These are phyloP conservation scores for Shiraia bambusicola DNA, from an alignment of 2,329 filamentous ascomycete genomes.

Conservation along the genomic window DNA sequence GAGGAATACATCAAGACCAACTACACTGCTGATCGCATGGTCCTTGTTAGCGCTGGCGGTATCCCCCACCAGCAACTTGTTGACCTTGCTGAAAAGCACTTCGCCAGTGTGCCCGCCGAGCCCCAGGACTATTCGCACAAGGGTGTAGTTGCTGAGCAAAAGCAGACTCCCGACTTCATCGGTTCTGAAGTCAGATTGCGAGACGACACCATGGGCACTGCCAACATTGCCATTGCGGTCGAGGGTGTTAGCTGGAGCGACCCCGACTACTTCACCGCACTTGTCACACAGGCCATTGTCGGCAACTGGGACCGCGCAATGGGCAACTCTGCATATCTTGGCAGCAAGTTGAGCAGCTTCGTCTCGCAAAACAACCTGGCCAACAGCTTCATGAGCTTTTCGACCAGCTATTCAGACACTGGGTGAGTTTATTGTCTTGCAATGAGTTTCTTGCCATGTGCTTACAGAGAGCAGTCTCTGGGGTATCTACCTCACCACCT, in stretches of 20 bases:
- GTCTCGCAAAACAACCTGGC: conserved; percentile 93
- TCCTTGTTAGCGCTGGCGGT: conserved; percentile 92
- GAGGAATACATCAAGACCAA: conserved; percentile 98
- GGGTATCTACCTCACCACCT: conserved; percentile 98
- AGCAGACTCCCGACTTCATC: conserved; percentile 90
- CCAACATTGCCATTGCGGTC: conserved; percentile 96
- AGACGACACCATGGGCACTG: conserved; percentile 92
- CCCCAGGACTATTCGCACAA: conserved; percentile 74
- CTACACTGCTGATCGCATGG: conserved; percentile 99
- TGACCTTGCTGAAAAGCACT: conserved; percentile 95
- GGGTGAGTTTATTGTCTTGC: conserved; percentile 65
- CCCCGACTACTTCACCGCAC: conserved; percentile 96
- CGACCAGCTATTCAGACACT: conserved; percentile 98
- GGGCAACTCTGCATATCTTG: conserved; percentile 95
- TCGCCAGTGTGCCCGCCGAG: conserved; percentile 74
- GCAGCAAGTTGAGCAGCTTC: conserved; percentile 95
- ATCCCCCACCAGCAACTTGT: conserved; percentile 93
- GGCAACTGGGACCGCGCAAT: conserved; percentile 99
- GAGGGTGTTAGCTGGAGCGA: conserved; percentile 99
- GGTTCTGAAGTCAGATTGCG: conserved; percentile 94
- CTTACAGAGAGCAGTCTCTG: conserved; percentile 70
- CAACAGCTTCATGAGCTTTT: conserved; percentile 99
- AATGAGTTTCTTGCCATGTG: neutral
- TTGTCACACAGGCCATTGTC: conserved; percentile 97
- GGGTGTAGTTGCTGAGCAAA: conserved; percentile 69